phyloP scores from a whole-genome alignment of 257 asterid species.

The Ocimum tenuiflorum region DNA sequence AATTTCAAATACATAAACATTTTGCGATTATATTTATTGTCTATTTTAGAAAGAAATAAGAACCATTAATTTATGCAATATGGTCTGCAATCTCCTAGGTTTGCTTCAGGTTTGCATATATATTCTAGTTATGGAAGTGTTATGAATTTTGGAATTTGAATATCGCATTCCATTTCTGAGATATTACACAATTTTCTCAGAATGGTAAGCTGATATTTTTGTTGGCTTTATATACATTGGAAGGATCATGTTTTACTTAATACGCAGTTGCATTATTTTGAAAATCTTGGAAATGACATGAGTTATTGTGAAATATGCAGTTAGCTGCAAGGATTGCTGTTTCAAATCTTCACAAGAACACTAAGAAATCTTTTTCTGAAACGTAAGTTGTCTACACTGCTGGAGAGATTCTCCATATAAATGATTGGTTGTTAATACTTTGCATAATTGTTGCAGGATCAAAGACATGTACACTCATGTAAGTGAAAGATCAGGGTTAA shows the following conservation, averaged over 20 bases:
- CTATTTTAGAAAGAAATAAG: not conserved
- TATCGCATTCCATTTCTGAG: not conserved
- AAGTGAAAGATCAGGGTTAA: conserved; percentile 70
- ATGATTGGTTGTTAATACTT: not conserved
- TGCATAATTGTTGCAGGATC: conserved; percentile 36
- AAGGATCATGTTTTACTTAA: not conserved
- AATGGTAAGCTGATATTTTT: not conserved
- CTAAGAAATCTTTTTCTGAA: conserved; percentile 92
- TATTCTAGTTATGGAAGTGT: not conserved
- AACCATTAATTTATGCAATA: not conserved
- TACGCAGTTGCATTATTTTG: not conserved
- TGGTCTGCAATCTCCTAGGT: not conserved
- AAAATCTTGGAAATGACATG: not conserved
- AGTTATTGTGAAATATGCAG: conserved; percentile 28
- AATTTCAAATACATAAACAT: not conserved
- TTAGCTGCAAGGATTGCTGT: conserved; percentile 99
- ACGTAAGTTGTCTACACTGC: conserved; percentile 47
- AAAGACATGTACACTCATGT: conserved; percentile 82
- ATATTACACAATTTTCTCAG: not conserved
- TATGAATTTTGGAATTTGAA: not conserved
- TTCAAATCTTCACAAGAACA: conserved; percentile 91
- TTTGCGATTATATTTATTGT: not conserved
- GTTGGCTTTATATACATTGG: not conserved
- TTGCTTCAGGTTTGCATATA: not conserved
- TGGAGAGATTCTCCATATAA: not conserved